Percentiles rank a stretch among this genome's conserved stretches.
Conservation (phyloP, 2,329 filamentous ascomycete genomes). For the Xylariomycetidae sp. region DNA sequence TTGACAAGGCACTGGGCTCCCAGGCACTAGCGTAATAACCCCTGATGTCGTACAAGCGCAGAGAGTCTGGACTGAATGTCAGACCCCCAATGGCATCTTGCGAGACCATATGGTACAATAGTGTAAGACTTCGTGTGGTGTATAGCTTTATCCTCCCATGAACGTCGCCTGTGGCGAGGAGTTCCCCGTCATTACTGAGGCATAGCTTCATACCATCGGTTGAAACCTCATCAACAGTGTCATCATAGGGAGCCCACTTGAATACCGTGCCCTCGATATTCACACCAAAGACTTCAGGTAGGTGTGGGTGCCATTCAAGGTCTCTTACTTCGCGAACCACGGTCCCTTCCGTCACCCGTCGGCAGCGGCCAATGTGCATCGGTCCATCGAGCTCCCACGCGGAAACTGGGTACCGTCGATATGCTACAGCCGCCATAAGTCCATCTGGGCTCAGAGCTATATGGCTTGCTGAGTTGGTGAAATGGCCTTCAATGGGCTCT, state of each 20-base stretch:
- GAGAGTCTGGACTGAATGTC: slow-evolving; percentile 19
- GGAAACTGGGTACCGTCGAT: slow-evolving; percentile 24
- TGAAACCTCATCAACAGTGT: slow-evolving; percentile 18
- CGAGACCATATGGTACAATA: slow-evolving; percentile 24
- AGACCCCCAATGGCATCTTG: slow-evolving; percentile 18
- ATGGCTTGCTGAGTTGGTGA: slow-evolving; percentile 1
- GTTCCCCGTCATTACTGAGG: slow-evolving; percentile 22
- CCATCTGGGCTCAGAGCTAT: slow-evolving; percentile 21
- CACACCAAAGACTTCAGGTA: slow-evolving; percentile 26
- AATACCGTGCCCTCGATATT: slow-evolving; percentile 29
- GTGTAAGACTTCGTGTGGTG: slow-evolving; percentile 14
- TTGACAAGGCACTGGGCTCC: slow-evolving; percentile 20
- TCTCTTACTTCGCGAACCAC: slow-evolving; percentile 18
- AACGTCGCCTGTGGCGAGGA: slow-evolving; percentile 24
- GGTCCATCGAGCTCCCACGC: slow-evolving; percentile 24
- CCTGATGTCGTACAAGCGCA: slow-evolving; percentile 25
- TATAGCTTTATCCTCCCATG: slow-evolving; percentile 23
- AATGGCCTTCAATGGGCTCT: background rate
- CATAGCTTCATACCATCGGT: slow-evolving; percentile 16
- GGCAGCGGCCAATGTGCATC: slow-evolving; percentile 20
- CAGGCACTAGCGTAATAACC: slow-evolving; percentile 23
- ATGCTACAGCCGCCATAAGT: slow-evolving; percentile 21
- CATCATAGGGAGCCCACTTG: slow-evolving; percentile 29
- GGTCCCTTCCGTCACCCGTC: slow-evolving; percentile 9
- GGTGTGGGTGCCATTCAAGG: slow-evolving; percentile 24